A percentile compares a stretch with the other conserved stretches of the same genome.
These are phyloP conservation scores for Hordeum pubiflorum DNA, from an alignment of 202 grass and related monocot species.

Conservation along the genomic window DNA sequence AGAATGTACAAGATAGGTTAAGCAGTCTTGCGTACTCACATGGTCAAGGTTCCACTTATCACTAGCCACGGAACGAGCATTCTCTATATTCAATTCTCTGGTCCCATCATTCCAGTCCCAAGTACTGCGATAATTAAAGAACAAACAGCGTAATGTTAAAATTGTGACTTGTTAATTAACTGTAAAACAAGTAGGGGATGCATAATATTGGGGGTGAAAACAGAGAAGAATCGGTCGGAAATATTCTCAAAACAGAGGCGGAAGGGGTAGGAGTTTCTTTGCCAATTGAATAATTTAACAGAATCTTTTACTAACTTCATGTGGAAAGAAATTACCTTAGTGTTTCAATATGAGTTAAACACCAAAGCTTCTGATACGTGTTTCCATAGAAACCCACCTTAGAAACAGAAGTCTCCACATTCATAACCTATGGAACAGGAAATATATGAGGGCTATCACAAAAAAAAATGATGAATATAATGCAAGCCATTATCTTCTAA, in stretches of 20 bases:
- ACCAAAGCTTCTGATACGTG: conserved; percentile 79
- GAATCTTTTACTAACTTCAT: not conserved
- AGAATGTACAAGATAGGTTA: not conserved
- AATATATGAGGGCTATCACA: conserved; percentile 15
- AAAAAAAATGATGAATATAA: not conserved
- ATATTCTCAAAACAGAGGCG: not conserved
- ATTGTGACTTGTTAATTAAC: not conserved
- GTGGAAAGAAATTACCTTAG: conserved; percentile 53
- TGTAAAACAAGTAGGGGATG: not conserved
- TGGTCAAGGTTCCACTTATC: conserved; percentile 73
- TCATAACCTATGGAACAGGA: conserved; percentile 65
- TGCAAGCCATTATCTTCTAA: not conserved
- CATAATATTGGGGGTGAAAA: not conserved
- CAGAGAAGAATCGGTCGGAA: not conserved
- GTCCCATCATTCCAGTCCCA: conserved; percentile 77
- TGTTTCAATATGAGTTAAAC: conserved; percentile 90
- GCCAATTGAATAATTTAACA: not conserved
- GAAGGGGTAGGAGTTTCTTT: not conserved
- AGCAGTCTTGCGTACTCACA: conserved; percentile 28
- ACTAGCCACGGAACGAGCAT: conserved; percentile 73
- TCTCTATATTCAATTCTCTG: conserved; percentile 62
- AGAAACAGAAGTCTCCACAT: conserved; percentile 81
- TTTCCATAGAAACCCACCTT: conserved; percentile 83
- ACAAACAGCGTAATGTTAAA: not conserved
- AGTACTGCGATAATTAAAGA: conserved; percentile 40